Evolutionary conservation across 2,329 filamentous ascomycete genomes (phyloP), one percentile per base, ranked within the genome.

Genomic region (Botrytis cinerea): DNA sequence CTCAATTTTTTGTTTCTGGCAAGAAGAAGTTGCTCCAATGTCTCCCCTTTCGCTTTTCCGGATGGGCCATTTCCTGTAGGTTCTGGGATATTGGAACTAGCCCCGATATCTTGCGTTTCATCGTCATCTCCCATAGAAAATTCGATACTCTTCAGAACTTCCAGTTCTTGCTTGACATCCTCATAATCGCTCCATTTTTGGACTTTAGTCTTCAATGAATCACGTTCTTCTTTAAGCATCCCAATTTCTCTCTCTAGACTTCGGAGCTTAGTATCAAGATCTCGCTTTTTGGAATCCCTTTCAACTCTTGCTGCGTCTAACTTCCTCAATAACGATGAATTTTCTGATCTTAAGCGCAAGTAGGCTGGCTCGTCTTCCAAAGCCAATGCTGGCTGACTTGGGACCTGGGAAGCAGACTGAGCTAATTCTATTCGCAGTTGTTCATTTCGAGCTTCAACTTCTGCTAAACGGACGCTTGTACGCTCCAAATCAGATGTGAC

Each of bases 81-180:
- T 66, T 72, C 77, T 28, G 75, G 77, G 20, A 76, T 57, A 77
- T 46, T 78, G 75, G 71, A 71, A 60, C 79, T 78, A 8, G 81
- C 79, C 3, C 82, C 76, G 43, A 82, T 78, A 57, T 84, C 84
- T 25, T 85, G 85, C 45, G 83, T 80, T 14, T 92, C 90, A 64
- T 95, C 93, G 74, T 97, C 94, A 75, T 95, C 93, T 12, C 93
- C 95, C 0, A 93, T 95, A 2, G 95, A 93, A 79, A 99, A 97
- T 81, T 99, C 96, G 78, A 99, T 98, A 77, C 95, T 97, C 88
- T 97, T 97, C 75, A 99, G 88, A 75, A 98, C 95, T 79, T 98
- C 95, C 4, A 99, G 87, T 82, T 99, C 97, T 76, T 97, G 93
- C 83, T 96, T 98, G 66, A 99, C 90, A 74, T 98, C 95, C 48